Evolutionary conservation across 1,139 yeast species (phyloP).

Genomic region (Candida buenavistaensis): DNA sequence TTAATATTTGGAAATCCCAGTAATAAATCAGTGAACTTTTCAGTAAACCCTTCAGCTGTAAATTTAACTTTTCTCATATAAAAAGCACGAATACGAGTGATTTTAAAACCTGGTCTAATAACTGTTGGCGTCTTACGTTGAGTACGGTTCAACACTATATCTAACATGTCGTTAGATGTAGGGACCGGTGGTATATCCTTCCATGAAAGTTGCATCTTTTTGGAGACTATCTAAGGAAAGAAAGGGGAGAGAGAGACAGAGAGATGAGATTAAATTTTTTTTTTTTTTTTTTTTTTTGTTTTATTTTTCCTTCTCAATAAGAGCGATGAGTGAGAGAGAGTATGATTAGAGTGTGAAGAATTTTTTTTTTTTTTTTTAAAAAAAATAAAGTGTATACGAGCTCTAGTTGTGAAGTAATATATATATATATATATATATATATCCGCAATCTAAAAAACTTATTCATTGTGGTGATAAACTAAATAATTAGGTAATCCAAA

Average conservation of each 20-base stretch:
- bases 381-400: no score
- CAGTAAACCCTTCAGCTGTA: conserved; percentile 94
- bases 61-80: conserved; percentile 97
- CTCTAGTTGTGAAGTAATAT: no score
- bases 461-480: conserved; percentile 82
- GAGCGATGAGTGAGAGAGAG: background rate
- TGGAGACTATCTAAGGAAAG: background rate
- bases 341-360: no score
- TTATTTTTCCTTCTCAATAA: background rate
- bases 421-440: no score
- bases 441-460: no score
- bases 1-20: conserved; percentile 93
- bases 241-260: no score
- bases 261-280: conserved; percentile 8
- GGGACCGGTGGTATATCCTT: conserved; percentile 97
- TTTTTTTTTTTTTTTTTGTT: conserved; percentile 6
- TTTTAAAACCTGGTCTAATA: conserved; percentile 93
- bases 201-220: conserved; percentile 91
- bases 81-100: conserved; percentile 95
- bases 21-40: conserved; percentile 82
- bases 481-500: conserved; percentile 92
- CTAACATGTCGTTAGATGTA: conserved; percentile 87
- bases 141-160: conserved; percentile 93
- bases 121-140: conserved; percentile 99
- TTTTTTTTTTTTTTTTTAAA: no score